phyloP scores from a whole-genome alignment of 805 yeast species.

The Candida sithepensis region DNA sequence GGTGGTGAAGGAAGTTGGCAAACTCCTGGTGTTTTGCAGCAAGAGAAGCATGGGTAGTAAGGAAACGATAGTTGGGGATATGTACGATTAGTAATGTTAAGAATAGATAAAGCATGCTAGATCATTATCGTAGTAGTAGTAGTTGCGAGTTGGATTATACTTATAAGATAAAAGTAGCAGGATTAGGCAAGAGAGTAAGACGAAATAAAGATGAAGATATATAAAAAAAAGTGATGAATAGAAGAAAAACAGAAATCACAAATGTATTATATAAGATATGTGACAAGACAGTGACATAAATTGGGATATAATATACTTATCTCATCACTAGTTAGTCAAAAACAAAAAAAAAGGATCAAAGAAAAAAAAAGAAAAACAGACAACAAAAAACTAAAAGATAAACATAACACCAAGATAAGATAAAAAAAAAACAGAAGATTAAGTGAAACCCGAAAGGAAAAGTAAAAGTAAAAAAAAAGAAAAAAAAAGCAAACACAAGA shows the following conservation, averaged over 20 bases:
- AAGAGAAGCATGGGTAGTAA: slow-evolving; percentile 50
- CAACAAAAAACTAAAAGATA: background rate
- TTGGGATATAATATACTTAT: background rate
- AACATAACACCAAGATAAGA: background rate
- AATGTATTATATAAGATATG: background rate
- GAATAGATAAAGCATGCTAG: background rate
- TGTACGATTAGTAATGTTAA: slow-evolving; percentile 36
- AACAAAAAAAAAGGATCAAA: background rate
- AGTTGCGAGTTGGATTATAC: background rate
- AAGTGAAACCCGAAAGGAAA: background rate
- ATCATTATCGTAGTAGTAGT: too few relatives aligned
- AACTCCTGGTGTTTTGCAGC: slow-evolving; percentile 49
- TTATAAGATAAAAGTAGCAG: background rate
- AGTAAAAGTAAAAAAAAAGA: background rate
- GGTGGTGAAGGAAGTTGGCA: slow-evolving; percentile 53
- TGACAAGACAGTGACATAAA: background rate
- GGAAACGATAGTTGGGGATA: slow-evolving; percentile 44
- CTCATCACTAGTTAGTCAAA: background rate
- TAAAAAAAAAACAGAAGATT: background rate
- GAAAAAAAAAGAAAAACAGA: too few relatives aligned
- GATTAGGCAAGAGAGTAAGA: background rate
- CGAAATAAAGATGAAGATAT: background rate
- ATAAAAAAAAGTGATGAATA: background rate
- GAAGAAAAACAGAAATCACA: background rate
- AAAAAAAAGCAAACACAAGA: background rate